These are phyloP conservation scores for Fusarium nisikadoi DNA, from an alignment of 2,329 filamentous ascomycete species.

Conservation along the genomic window DNA sequence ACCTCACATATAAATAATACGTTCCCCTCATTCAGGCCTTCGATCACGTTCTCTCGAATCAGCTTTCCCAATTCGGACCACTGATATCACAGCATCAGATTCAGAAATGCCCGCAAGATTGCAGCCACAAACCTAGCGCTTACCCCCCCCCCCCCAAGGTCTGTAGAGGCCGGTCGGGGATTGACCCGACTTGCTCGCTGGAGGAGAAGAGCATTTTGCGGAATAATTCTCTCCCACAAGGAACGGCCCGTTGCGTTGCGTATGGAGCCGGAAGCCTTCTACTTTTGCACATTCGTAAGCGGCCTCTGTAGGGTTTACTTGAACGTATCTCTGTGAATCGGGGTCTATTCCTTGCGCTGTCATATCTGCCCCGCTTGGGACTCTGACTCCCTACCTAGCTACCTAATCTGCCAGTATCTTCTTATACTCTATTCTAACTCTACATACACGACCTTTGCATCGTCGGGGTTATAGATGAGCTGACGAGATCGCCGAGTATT, in stretches of 20 bases:
- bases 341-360: not conserved
- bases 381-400: not conserved
- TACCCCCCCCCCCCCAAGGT: not conserved
- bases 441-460: not conserved
- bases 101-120: not conserved
- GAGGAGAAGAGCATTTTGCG: not conserved
- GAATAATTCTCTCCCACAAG: not conserved
- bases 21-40: not conserved
- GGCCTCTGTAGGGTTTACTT: not conserved
- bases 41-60: not conserved
- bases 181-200: not conserved
- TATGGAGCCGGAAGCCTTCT: not conserved
- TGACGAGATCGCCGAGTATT: not conserved
- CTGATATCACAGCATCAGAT: not conserved
- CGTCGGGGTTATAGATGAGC: not conserved
- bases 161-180: not conserved
- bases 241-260: not conserved
- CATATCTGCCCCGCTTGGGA: accelerated
- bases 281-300: not conserved
- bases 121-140: not conserved
- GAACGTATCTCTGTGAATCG: not conserved
- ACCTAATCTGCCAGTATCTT: not conserved
- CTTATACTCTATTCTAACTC: not conserved
- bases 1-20: no score
- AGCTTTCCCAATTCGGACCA: not conserved